Evolutionary conservation across 805 yeast species (phyloP), one percentile per base, ranked within the genome.

Genomic region (Lipomyces yamadae): DNA sequence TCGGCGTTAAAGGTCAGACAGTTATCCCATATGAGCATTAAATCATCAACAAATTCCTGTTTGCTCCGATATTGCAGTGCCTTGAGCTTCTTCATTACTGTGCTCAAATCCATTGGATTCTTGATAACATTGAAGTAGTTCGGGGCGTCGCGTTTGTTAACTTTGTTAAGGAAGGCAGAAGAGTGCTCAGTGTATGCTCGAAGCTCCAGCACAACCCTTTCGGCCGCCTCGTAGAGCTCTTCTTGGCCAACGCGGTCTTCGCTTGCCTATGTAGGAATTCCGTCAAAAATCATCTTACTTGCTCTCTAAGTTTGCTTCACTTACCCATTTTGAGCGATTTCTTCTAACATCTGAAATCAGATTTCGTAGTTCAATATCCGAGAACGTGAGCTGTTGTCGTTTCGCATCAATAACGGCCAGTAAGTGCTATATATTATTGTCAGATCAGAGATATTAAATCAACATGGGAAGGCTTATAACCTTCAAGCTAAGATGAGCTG

Each of bases 71-170:
- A 95, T 72, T 91, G 94, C 68, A 91, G 86, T 4, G 84, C 81
- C 74, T 92, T 92, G 73, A 96, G 80, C 76, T 94, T 95, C 74
- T 92, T 93, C 87, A 92, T 83, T 13, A 96, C 97, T 0, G 98
- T 94, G 74, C 92, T 93, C 72, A 95, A 81, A 75, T 95, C 99
- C 99, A 95, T 95, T 30, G 99, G 98, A 65, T 85, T 86, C 73
- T 92, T 93, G 74, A 95, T 94, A 54, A 95, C 83, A 64, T 89
- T 88, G 71, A 92, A 92, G 78, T 95, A 95, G 76, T 95, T 95
- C 6, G 99, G 99, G 0, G 99, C 99, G 74, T 95, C 99, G 64
- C 99, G 84, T 76, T 95, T 95, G 66, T 95, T 91, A n/a, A 95
- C 99, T 75, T 91, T 91, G 78, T 93, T 95, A 71, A 95, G 81